Evolutionary conservation across 2,329 filamentous ascomycete species (phyloP).

Genomic region (Phialophora tarda): DNA sequence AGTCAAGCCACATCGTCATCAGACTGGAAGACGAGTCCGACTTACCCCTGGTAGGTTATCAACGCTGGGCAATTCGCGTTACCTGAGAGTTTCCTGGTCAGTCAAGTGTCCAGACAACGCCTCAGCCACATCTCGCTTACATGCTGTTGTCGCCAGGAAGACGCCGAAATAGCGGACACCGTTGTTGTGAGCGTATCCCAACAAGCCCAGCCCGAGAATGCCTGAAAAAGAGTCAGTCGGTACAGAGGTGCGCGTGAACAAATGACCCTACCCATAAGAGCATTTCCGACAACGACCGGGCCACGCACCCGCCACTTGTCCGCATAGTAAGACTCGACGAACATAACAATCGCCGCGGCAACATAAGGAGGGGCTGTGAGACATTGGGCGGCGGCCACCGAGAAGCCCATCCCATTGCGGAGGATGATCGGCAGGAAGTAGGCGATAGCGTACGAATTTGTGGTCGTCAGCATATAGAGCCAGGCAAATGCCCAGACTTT

Average conservation of each 20-base stretch:
- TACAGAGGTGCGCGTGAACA: neutral
- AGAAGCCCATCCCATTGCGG: slow-evolving; percentile 65
- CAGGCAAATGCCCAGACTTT: slow-evolving; percentile 63
- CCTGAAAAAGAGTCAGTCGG: neutral
- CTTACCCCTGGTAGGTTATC: slow-evolving; percentile 65
- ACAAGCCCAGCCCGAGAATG: slow-evolving; percentile 6
- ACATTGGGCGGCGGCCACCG: slow-evolving; percentile 68
- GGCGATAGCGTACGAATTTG: slow-evolving; percentile 74
- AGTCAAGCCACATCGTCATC: slow-evolving; percentile 47
- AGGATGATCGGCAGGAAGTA: slow-evolving; percentile 83
- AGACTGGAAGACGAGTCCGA: neutral
- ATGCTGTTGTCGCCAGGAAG: slow-evolving; percentile 10
- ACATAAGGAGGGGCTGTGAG: slow-evolving; percentile 73
- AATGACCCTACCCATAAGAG: slow-evolving; percentile 56
- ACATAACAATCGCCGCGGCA: slow-evolving; percentile 67
- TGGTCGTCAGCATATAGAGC: slow-evolving; percentile 63
- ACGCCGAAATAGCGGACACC: slow-evolving; percentile 12
- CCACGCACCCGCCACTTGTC: slow-evolving; percentile 72
- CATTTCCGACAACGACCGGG: slow-evolving; percentile 69
- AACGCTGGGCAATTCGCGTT: slow-evolving; percentile 76
- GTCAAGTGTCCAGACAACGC: neutral
- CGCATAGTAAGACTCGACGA: slow-evolving; percentile 63
- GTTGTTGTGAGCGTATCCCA: slow-evolving; percentile 4
- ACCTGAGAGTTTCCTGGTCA: slow-evolving; percentile 45
- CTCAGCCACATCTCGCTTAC: neutral